A percentile compares a stretch with the other conserved stretches of the same genome.
Evolutionary conservation across 2,329 filamentous ascomycete species (phyloP).

Genomic region (Ustulina deusta): DNA sequence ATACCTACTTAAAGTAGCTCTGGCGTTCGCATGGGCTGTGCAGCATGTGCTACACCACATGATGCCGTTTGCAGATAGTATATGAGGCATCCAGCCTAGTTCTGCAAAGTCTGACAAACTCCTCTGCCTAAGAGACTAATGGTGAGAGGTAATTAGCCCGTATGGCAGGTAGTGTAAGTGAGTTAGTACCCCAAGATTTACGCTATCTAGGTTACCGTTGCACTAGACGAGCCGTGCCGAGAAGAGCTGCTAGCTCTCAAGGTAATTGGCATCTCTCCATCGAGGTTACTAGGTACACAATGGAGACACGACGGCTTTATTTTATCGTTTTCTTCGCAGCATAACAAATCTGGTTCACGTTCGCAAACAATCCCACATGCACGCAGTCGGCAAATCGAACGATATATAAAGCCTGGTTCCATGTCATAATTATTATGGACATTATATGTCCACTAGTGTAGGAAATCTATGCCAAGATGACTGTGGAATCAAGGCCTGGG

Average conservation of each 20-base stretch:
- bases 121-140: neutral
- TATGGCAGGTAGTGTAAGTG: neutral
- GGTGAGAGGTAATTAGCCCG: slow-evolving; percentile 3
- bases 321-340: neutral
- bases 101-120: slow-evolving; percentile 16
- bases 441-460: neutral
- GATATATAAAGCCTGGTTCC: neutral
- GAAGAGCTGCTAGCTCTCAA: neutral
- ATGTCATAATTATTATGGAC: neutral
- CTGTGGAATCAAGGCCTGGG: slow-evolving; percentile 8
- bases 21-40: slow-evolving; percentile 2
- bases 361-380: neutral
- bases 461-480: slow-evolving; percentile 2
- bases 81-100: neutral
- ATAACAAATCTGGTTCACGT: no score
- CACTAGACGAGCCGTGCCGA: slow-evolving; percentile 16
- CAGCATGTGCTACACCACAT: slow-evolving; percentile 1
- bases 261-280: neutral
- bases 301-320: neutral
- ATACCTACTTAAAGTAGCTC: neutral
- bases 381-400: slow-evolving; percentile 11
- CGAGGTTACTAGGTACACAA: neutral
- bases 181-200: neutral
- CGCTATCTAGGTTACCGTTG: slow-evolving; percentile 9
- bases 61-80: slow-evolving; percentile 1